Evolutionary conservation across 2,329 filamentous ascomycete species (phyloP).

Genomic region (Fusarium globosum): DNA sequence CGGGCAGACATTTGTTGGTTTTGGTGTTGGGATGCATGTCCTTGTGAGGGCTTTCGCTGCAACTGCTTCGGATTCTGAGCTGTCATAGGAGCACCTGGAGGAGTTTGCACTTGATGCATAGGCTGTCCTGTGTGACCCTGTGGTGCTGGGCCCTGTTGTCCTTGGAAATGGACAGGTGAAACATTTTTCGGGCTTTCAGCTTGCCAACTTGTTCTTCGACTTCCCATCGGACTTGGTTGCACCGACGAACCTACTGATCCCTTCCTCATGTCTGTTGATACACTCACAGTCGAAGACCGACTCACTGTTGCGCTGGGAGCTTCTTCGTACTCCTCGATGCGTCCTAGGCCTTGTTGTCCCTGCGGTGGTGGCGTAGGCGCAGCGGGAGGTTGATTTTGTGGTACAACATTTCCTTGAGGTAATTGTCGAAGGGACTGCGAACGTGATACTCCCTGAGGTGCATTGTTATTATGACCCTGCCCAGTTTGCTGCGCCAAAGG

Average conservation of each 20-base stretch:
- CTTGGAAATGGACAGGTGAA: constrained; percentile 27
- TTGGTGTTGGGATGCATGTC: constrained; percentile 13
- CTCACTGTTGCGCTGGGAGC: constrained; percentile 20
- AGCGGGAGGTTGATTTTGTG: constrained; percentile 15
- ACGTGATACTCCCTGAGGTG: constrained; percentile 9
- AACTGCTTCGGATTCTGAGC: constrained; percentile 25
- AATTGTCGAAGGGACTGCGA: constrained; percentile 31
- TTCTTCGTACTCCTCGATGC: constrained; percentile 45
- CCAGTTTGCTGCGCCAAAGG: constrained; percentile 18
- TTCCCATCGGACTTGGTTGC: constrained; percentile 34
- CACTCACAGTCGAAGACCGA: constrained; percentile 33
- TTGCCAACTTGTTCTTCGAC: constrained; percentile 40
- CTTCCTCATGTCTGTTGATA: constrained; percentile 22
- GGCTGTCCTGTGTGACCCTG: constrained; percentile 16
- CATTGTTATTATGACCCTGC: background rate
- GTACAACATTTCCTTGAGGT: constrained; percentile 10
- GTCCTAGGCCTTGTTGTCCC: constrained; percentile 30
- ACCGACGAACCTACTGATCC: constrained; percentile 30
- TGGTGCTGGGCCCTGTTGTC: constrained; percentile 10
- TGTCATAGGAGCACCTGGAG: constrained; percentile 2
- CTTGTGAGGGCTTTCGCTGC: constrained; percentile 36
- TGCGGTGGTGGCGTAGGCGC: constrained; percentile 25
- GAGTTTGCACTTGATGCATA: constrained; percentile 2
- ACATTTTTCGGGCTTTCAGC: constrained; percentile 16
- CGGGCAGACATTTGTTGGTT: constrained; percentile 16